Base-by-base conservation (phyloP, 2,329 filamentous ascomycete species). In the Nakataea oryzae region DNA sequence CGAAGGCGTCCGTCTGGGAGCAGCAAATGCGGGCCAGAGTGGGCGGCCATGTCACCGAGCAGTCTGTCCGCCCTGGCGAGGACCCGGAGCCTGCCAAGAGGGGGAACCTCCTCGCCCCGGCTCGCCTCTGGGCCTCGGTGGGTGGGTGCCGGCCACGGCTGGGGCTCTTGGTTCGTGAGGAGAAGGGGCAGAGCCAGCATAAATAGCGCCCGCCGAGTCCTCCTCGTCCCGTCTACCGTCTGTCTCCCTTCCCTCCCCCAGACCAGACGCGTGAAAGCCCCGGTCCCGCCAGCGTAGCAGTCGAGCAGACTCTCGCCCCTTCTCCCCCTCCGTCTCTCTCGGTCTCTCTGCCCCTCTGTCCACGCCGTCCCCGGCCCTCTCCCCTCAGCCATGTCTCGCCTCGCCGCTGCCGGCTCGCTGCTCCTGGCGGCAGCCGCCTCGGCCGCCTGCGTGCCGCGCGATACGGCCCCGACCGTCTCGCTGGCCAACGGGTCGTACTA, bases 401-500 rank as follows among this genome's bases (percentile, higher is more conserved):
- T 50, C 7, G 41, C 41, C n/a, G 41, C 14, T 7, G 41, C 21
- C 17, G 41, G 41, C 34, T 59, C 58, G 12, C 41, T 59, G 58
- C 26, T 59, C 21, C 34, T 59, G 58, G 58, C 58, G 11, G 41
- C 26, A 7, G 26, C 34, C 21, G 58, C 58, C 34, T 54, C 58
- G 34, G 58, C 58, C 6, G 34, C 58, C 17, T 26, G 14, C 26
- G 26, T 54, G 27, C 58, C 41, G 6, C 58, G 58, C 24, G 34
- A 27, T 4, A 21, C 26, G 41, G 17, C 41, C 54, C 66, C 66
- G 0, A 63, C 63, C 1, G 65, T 63, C 2, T 13, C 62, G 4
- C 57, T 67, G n/a, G 61, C 63, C 32, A 77, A 76, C 57, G 76
- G 75, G n/a, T 73, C 70, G 3, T 76, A 75, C 58, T 64, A 69